Percentiles rank a stretch among this genome's conserved stretches.
Evolutionary conservation across 345 rosid genomes (phyloP).

Genomic region (Citrus australasica): DNA sequence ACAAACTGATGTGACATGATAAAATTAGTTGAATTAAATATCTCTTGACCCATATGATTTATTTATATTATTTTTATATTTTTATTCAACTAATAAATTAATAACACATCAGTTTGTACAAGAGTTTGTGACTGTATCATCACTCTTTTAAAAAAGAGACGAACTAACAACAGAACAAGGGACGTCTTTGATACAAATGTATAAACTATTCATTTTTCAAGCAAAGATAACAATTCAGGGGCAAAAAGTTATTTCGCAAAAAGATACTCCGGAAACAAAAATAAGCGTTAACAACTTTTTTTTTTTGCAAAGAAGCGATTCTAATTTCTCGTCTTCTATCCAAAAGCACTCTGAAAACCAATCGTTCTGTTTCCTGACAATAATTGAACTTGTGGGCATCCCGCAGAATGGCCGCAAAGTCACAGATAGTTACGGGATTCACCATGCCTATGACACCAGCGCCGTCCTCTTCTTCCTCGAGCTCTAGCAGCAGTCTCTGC

Average conservation of each 20-base stretch:
- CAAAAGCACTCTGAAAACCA: background rate
- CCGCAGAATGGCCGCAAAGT: slow-evolving; percentile 26
- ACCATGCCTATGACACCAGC: slow-evolving; percentile 28
- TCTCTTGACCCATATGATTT: too few species aligned
- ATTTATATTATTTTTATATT: too few species aligned
- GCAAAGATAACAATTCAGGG: background rate
- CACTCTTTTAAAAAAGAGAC: too few species aligned
- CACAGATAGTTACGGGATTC: slow-evolving; percentile 41
- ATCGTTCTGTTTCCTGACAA: background rate
- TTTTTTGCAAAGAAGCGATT: background rate
- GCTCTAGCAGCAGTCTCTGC: slow-evolving; percentile 28
- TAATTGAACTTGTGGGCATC: background rate
- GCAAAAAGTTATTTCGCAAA: too few species aligned
- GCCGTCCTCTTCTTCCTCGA: slow-evolving; percentile 30
- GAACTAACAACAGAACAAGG: background rate
- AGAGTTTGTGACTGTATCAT: too few species aligned
- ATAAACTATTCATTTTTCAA: background rate
- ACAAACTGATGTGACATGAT: too few species aligned
- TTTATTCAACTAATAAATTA: too few species aligned
- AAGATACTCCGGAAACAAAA: background rate
- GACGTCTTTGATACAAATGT: too few species aligned
- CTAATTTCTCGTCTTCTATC: slow-evolving; percentile 4
- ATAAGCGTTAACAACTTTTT: background rate
- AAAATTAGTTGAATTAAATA: too few species aligned
- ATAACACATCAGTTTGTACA: too few species aligned